phyloP scores from a whole-genome alignment of 2,329 filamentous ascomycete genomes.

The Talaromyces sp. region DNA sequence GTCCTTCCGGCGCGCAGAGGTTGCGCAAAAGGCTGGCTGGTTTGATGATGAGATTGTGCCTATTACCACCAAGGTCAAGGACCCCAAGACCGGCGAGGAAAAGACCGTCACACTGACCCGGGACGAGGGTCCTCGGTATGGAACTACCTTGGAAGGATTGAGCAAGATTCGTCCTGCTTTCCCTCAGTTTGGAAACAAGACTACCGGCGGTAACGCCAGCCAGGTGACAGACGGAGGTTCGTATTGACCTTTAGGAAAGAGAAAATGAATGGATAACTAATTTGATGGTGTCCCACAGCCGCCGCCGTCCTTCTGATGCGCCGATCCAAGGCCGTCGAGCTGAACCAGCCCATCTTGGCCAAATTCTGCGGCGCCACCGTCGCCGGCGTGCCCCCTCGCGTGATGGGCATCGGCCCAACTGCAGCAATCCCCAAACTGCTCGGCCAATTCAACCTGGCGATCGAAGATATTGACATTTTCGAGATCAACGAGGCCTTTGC shows the following conservation, averaged over 20 bases:
- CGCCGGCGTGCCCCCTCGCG: constrained; percentile 81
- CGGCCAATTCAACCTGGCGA: constrained; percentile 67
- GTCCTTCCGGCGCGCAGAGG: constrained; percentile 82
- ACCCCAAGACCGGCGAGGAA: constrained; percentile 72
- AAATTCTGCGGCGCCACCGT: constrained; percentile 93
- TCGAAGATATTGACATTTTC: constrained; percentile 81
- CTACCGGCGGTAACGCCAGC: constrained; percentile 88
- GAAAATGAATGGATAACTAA: neutral
- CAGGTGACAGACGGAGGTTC: constrained; percentile 88
- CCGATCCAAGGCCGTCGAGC: constrained; percentile 78
- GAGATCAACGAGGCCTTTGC: constrained; percentile 98
- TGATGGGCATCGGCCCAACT: constrained; percentile 79
- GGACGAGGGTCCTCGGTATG: constrained; percentile 87
- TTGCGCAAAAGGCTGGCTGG: constrained; percentile 82
- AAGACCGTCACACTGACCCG: constrained; percentile 73
- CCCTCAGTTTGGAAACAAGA: constrained; percentile 78
- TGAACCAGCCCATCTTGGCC: constrained; percentile 85
- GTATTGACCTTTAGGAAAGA: neutral
- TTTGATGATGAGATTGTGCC: constrained; percentile 94
- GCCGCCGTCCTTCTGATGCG: constrained; percentile 91
- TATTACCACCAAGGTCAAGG: constrained; percentile 76
- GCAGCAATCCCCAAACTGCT: constrained; percentile 76
- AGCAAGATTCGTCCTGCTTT: constrained; percentile 86
- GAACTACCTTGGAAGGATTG: constrained; percentile 79
- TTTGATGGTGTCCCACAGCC: too few species aligned